These are phyloP conservation scores for Aaosphaeria arxii DNA, from an alignment of 2,329 filamentous ascomycete species.

Conservation along the genomic window DNA sequence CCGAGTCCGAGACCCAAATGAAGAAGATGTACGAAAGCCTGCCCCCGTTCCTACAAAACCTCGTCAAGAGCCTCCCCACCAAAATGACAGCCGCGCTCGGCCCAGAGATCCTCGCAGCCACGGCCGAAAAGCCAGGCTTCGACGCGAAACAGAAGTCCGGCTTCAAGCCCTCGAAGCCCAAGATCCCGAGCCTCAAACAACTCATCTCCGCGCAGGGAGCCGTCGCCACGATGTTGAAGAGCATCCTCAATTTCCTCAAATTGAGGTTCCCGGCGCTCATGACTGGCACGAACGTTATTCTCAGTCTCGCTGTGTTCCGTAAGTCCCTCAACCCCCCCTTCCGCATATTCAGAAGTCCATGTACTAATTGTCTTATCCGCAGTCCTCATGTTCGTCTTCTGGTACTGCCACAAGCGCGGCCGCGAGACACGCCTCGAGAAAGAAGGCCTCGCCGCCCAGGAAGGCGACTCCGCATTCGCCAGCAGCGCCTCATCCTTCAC, in stretches of 20 bases:
- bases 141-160: conserved; percentile 35
- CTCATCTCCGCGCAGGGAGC: conserved; percentile 85
- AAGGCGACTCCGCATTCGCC: conserved; percentile 19
- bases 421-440: conserved; percentile 76
- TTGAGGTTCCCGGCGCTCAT: conserved; percentile 86
- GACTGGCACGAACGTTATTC: conserved; percentile 79
- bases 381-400: conserved; percentile 88
- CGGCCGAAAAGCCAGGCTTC: conserved; percentile 62
- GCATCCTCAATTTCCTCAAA: conserved; percentile 87
- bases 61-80: conserved; percentile 79
- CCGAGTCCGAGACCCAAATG: conserved; percentile 61
- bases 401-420: conserved; percentile 97
- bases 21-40: conserved; percentile 65
- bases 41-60: conserved; percentile 76
- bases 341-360: too few species aligned
- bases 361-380: not conserved
- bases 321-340: conserved; percentile 40
- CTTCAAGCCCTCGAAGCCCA: conserved; percentile 46
- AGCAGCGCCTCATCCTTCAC: conserved; percentile 28
- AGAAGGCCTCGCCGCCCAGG: conserved; percentile 44
- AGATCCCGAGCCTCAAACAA: conserved; percentile 72
- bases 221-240: conserved; percentile 77
- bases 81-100: conserved; percentile 74
- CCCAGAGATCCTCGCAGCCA: conserved; percentile 78
- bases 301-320: conserved; percentile 86